Evolutionary conservation across 2,329 filamentous ascomycete genomes (phyloP), one percentile per base, ranked within the genome.

Genomic region (Tothia fuscella): DNA sequence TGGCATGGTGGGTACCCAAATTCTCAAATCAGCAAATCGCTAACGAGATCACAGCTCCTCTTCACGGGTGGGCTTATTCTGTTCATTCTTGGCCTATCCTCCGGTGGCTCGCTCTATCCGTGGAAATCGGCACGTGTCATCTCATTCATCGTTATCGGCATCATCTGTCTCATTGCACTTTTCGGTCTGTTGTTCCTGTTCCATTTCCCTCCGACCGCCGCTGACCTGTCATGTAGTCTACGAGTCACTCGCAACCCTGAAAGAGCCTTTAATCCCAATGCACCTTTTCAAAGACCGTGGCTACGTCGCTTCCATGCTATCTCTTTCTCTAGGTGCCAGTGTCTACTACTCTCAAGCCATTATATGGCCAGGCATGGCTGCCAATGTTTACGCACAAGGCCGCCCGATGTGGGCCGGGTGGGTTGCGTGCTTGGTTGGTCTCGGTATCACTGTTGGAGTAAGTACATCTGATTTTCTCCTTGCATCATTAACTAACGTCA

Each of bases 121-220:
- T 67, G 64, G 64, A 60, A 54, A 14, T 61, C 60, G 1, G 57
- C 58, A 1, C 55, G 57, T 2, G 59, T 61, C 9, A 63, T 66
- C 37, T 54, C 55, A 2, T 56, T 59, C 6, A 54, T 67, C n/a
- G 46, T 63, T 2, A 48, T 64, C 17, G 63, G 64, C 3, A 48
- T 47, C 3, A 38, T 51, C 1, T 48, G 57, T 1, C 50, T 66
- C 7, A 45, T 64, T 19, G 52, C 47, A 0, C 56, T 66, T 12
- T 57, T 65, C 17, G 6, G 34, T 37, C 9, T 20, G 34, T 22
- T 9, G 26, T n/a, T 29, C 26, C 9, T 9, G n/a, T 29, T 24
- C 19, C 20, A 37, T 19, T 10, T 24, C 34, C 19, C 9, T 37
- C 34, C 9, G 9, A 37, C 17, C 31, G 7, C 7, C 9, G 31